phyloP scores from a whole-genome alignment of 352 stramenopile genomes.

The Phytophthora aleatoria region DNA sequence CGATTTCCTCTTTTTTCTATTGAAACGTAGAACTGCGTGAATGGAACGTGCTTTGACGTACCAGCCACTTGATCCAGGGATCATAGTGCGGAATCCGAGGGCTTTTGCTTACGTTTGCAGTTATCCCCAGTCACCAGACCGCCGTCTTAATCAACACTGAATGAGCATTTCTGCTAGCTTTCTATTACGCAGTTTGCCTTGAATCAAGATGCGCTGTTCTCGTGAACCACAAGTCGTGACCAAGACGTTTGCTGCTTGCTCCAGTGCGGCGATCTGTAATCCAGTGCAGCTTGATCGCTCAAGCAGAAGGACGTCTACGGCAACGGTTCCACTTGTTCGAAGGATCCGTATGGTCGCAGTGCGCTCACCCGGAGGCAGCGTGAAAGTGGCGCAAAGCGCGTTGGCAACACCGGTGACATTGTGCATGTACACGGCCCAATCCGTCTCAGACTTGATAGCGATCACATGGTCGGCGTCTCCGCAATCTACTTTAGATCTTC shows the following conservation, averaged over 20 bases:
- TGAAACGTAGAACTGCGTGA: neutral
- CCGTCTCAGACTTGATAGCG: conserved; percentile 53
- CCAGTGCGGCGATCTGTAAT: neutral
- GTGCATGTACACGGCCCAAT: conserved; percentile 51
- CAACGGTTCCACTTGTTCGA: neutral
- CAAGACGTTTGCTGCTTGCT: conserved; percentile 5
- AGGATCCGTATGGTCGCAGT: neutral
- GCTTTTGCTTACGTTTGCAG: neutral
- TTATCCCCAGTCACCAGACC: neutral
- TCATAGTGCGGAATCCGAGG: too few species aligned
- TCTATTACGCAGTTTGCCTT: too few species aligned
- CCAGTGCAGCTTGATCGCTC: neutral
- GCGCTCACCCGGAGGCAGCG: neutral
- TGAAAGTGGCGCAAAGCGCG: conserved; percentile 41
- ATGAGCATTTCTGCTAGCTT: neutral
- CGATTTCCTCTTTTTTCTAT: neutral
- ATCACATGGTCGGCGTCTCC: too few species aligned
- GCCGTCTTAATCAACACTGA: neutral
- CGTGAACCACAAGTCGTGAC: neutral
- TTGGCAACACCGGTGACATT: conserved; percentile 19
- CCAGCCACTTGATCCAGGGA: too few species aligned
- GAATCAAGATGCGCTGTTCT: neutral
- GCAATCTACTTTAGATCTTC: too few species aligned
- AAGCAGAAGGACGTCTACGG: neutral
- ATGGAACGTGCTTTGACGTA: neutral